Base-by-base conservation (phyloP, 805 yeast species). In the Saccharomycopsis capsularis region DNA sequence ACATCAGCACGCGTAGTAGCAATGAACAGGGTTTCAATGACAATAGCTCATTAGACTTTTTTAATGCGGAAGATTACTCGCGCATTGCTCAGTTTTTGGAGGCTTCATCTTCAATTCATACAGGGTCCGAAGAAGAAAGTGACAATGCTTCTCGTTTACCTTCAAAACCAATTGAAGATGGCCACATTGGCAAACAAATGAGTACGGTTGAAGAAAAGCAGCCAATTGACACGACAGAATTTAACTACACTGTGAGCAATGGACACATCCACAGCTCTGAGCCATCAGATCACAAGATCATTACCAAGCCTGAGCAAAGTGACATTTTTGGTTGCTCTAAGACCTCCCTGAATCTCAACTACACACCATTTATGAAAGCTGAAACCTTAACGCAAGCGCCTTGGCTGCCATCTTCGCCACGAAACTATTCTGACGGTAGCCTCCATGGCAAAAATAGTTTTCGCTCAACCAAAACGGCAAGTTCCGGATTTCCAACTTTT, bases 51-150 rank as follows among this genome's bases (percentile, higher is more conserved):
- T 16, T 43, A n/a, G 52, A 51, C 25, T 51, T 51, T 40, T 42
- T 41, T 3, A 47, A 48, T n/a, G 38, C 47, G 4, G 54, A 51
- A 30, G 54, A 52, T 4, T 51, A 51, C 32, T 47, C 52, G 5
- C 29, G 49, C 27, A 47, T 51, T 25, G 40, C 52, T 6, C 39
- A 42, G 36, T 51, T 51, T 25, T 29, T 49, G 19, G 44, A 49
- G 5, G 40, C 22, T 34, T 27, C 32, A 19, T 6, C n/a, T 7
- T 15, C n/a, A 15, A 35, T 19, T 35, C 11, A 27, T 27, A n/a
- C n/a, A n/a, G n/a, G n/a, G n/a, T 29, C 32, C 11, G 7, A 13
- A 13, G 32, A 29, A 7, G 32, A 29, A 7, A 29, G 11, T 29
- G 32, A 29, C 13, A 13, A 29, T 29, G 32, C 32, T 29, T 9